Percentiles rank a stretch among this genome's conserved stretches.
Evolutionary conservation across 2,329 filamentous ascomycete species (phyloP).

Genomic region (Zasmidium citrigriseum): DNA sequence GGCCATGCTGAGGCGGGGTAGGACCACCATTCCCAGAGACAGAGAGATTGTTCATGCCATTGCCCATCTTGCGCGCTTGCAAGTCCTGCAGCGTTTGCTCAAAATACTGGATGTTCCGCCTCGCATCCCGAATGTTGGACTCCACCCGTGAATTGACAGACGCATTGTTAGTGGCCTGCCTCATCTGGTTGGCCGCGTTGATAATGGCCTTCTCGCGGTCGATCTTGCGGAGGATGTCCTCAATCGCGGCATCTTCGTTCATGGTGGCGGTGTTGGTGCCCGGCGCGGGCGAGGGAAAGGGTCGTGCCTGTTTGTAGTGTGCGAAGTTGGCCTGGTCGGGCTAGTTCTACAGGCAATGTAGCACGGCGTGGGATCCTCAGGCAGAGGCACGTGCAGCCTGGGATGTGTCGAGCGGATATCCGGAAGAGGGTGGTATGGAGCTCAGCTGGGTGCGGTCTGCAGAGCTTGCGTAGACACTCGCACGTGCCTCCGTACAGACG

Average conservation of each 20-base stretch:
- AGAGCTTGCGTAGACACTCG: neutral
- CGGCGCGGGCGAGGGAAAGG: slow-evolving; percentile 15
- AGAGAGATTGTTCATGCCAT: slow-evolving; percentile 67
- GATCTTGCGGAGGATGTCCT: slow-evolving; percentile 93
- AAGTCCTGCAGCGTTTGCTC: slow-evolving; percentile 89
- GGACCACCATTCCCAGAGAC: slow-evolving; percentile 52
- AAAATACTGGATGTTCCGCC: slow-evolving; percentile 91
- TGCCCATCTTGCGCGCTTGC: slow-evolving; percentile 74
- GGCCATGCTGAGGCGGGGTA: slow-evolving; percentile 34
- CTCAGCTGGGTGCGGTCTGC: neutral
- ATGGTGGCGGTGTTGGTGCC: slow-evolving; percentile 46
- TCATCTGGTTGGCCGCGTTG: slow-evolving; percentile 91
- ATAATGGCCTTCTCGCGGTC: slow-evolving; percentile 95
- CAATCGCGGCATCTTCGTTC: slow-evolving; percentile 64
- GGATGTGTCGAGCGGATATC: neutral
- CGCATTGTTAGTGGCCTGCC: slow-evolving; percentile 92
- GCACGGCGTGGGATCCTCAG: neutral
- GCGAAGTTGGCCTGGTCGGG: neutral
- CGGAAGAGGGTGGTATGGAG: neutral
- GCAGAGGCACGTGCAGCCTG: slow-evolving; percentile 8
- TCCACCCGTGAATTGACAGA: slow-evolving; percentile 87
- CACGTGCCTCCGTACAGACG: neutral
- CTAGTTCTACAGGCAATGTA: neutral
- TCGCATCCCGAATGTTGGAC: slow-evolving; percentile 89
- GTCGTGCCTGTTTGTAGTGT: neutral